These are phyloP conservation scores for Echinochloa phyllopogon DNA, from an alignment of 176 grass and related monocot genomes.

Conservation along the genomic window DNA sequence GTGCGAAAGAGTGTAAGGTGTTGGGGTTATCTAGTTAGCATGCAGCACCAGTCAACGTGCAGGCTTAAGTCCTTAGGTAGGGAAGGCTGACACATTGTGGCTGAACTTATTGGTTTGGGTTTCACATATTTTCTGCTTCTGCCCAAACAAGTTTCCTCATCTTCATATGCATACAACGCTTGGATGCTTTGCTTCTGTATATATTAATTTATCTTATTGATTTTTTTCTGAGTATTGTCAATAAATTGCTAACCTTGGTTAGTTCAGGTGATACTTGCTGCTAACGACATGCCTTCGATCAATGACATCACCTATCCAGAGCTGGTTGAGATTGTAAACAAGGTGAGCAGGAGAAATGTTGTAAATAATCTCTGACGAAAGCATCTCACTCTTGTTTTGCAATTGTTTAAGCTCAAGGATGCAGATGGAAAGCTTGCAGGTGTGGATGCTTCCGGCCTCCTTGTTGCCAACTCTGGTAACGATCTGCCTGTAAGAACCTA, in stretches of 20 bases:
- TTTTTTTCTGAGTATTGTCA: conserved; percentile 28
- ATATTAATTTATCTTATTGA: neutral
- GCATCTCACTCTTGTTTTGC: conserved; percentile 37
- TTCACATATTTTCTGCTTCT: neutral
- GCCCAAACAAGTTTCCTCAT: neutral
- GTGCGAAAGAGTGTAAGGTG: no score
- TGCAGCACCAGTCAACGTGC: neutral
- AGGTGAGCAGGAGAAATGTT: conserved; percentile 50
- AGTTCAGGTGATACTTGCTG: conserved; percentile 90
- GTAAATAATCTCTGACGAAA: neutral
- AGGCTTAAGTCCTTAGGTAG: neutral
- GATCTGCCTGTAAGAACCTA: conserved; percentile 85
- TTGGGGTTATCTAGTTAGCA: neutral
- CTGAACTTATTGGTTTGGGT: neutral
- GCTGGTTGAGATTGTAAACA: conserved; percentile 80
- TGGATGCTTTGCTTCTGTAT: conserved; percentile 14
- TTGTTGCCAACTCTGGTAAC: conserved; percentile 95
- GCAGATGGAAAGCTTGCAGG: conserved; percentile 82
- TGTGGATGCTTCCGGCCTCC: conserved; percentile 79
- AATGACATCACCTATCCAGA: conserved; percentile 94
- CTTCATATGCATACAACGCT: neutral
- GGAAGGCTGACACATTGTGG: neutral
- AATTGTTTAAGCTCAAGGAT: conserved; percentile 77
- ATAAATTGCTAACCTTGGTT: conserved; percentile 29
- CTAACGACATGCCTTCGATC: conserved; percentile 95